A percentile compares a stretch with the other conserved stretches of the same genome.
Conservation (phyloP, 495 filamentous ascomycete genomes). For the Daldinia vernicosa region DNA sequence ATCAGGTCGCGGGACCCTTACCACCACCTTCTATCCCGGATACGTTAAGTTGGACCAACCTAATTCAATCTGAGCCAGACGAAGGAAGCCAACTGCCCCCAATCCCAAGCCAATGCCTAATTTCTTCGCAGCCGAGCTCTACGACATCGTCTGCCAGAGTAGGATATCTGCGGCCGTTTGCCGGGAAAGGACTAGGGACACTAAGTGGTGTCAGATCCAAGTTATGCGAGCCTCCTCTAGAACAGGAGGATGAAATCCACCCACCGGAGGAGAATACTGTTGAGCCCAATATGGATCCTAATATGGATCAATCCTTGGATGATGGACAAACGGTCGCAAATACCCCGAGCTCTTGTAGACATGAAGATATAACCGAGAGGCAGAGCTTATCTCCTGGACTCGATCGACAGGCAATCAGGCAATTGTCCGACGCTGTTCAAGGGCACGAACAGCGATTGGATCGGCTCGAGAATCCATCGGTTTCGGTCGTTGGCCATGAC, state of each 20-base stretch:
- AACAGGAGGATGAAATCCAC: slow-evolving; percentile 32
- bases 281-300: slow-evolving; percentile 21
- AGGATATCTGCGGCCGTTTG: slow-evolving; percentile 59
- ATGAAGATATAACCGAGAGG: slow-evolving; percentile 36
- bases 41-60: slow-evolving; percentile 58
- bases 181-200: slow-evolving; percentile 57
- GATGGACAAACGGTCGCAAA: slow-evolving; percentile 42
- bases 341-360: slow-evolving; percentile 40
- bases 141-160: slow-evolving; percentile 56
- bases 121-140: slow-evolving; percentile 58
- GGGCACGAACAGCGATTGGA: slow-evolving; percentile 66
- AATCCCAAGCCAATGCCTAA: slow-evolving; percentile 61
- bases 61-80: slow-evolving; percentile 50
- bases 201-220: slow-evolving; percentile 52
- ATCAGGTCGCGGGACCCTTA: slow-evolving; percentile 34
- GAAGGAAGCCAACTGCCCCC: slow-evolving; percentile 51
- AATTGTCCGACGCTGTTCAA: slow-evolving; percentile 53
- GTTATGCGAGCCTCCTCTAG: slow-evolving; percentile 45
- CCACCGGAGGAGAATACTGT: slow-evolving; percentile 37
- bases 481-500: slow-evolving; percentile 65
- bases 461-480: slow-evolving; percentile 67
- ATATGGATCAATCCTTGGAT: slow-evolving; percentile 34
- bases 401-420: slow-evolving; percentile 45
- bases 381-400: slow-evolving; percentile 34
- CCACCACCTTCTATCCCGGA: slow-evolving; percentile 58